Base-by-base conservation (phyloP, 2,329 filamentous ascomycete genomes). In the Daldinia sp. region DNA sequence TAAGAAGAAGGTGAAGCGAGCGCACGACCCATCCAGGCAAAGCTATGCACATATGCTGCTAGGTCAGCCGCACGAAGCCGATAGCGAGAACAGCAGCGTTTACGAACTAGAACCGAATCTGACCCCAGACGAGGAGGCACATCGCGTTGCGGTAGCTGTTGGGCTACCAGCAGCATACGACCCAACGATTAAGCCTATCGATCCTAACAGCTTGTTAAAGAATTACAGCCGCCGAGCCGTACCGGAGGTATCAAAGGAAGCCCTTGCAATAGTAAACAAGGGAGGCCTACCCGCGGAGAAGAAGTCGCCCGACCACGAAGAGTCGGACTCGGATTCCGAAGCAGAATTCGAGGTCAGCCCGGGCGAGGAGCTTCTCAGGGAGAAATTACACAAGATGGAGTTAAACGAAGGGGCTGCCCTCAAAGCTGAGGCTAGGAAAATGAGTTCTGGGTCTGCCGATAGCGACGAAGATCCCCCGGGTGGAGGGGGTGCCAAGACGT, bases 1-100 rank as follows among this genome's bases (percentile, higher is more conserved):
- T 73, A 95, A 95, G 79, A 96, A 96, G 80, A 96, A 95, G 78
- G 85, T 86, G 61, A 97, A 97, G 80, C 88, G 94, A 27, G 85
- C 88, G 51, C 88, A 90, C 55, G 92, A 97, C 70, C 89, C 92
- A 4, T 83, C 81, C 13, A 86, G 93, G 30, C 88, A 90, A 68
- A 90, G 88, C 43, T 97, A 97, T 75, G 83, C 89, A 52, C 85
- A 89, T 54, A 93, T 97, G 77, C 80, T 97, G 8, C 87, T 90
- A 52, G 75, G 80, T 43, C 84, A 84, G 30, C 81, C 80, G 49
- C 85, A 88, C 70, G 85, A 87, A 71, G 84, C 84, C 64, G 83
- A 87, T 61, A 83, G 80, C 73, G 82, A 84, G 58, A 78, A 79
- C 34, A 82, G 79, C 68, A 82, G 80, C 68, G 75, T 79, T 6